Evolutionary conservation across 768 basidiomycete species (phyloP), one percentile per base, ranked within the genome.

Genomic region (Hypholoma sublateritium): DNA sequence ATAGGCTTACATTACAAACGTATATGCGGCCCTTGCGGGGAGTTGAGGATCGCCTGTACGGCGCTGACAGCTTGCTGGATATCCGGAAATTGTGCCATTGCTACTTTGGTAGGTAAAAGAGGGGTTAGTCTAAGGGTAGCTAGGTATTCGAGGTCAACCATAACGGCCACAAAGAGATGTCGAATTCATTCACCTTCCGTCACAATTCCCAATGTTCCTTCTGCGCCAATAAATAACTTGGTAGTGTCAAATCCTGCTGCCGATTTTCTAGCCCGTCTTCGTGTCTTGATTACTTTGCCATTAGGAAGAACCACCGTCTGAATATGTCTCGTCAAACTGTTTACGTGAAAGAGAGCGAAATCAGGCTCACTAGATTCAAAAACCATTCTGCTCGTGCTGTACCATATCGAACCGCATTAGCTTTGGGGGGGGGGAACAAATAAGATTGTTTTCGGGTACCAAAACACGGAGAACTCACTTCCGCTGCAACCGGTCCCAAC

Each of bases 381-480:
- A 93, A 91, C 91, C 92, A 93, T 72, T 94, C 93, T 0, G 81
- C 88, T 68, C 87, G 89, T 5, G 93, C 92, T 13, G 93, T 94
- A 50, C 91, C 93, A 69, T 93, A 95, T 59, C 91, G 77, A 8
- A 91, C 89, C 17, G 90, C 88, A 65, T 91, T 91, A 16, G 89
- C 89, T 89, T n/a, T n/a, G n/a, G n/a, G 35, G 14, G 19, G 14
- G 19, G 57, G 39, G 5, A 9, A 19, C n/a, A 43, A 36, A 21
- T 35, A n/a, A 19, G 19, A 28, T 37, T 48, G 13, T 24, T 35
- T 14, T 8, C 32, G 36, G 47, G 12, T 28, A 32, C 14, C 25
- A 21, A 60, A 57, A 39, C 13, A 25, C 21, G 42, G 21, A 52
- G 36, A 63, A 78, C 82, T 79, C 72, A 82, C 92, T 93, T 50